phyloP scores from a whole-genome alignment of 1,284 basidiomycete species.

The Ceratobasidium sp. region DNA sequence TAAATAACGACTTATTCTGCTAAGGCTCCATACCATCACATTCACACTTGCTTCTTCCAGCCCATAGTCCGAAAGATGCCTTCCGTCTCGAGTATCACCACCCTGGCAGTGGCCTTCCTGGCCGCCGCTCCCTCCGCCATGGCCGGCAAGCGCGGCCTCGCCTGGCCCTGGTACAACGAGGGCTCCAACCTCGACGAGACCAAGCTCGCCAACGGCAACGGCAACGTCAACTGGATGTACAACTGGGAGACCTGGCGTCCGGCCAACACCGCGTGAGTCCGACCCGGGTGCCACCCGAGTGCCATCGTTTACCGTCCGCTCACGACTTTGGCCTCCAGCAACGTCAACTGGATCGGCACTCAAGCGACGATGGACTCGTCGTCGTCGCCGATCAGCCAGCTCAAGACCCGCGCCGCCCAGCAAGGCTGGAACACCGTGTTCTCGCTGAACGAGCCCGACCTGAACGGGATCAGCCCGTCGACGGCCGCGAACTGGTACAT shows the following conservation, averaged over 20 bases:
- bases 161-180: slow-evolving; percentile 38
- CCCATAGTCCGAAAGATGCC: background rate
- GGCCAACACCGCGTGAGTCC: slow-evolving; percentile 11
- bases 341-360: slow-evolving; percentile 21
- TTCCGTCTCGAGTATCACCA: slow-evolving; percentile 10
- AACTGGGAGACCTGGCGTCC: slow-evolving; percentile 36
- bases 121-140: background rate
- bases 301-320: too few species aligned
- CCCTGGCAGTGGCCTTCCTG: slow-evolving; percentile 4
- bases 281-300: too few species aligned
- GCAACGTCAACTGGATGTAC: slow-evolving; percentile 16
- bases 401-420: slow-evolving; percentile 11
- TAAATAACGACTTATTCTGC: too few species aligned
- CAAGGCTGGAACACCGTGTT: slow-evolving; percentile 27
- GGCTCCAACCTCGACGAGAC: slow-evolving; percentile 4
- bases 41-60: too few species aligned
- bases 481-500: slow-evolving; percentile 31
- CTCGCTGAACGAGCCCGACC: slow-evolving; percentile 34
- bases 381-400: slow-evolving; percentile 28
- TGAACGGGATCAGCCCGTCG: background rate
- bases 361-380: slow-evolving; percentile 3
- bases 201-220: slow-evolving; percentile 8
- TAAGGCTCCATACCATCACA: too few species aligned
- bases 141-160: slow-evolving; percentile 22
- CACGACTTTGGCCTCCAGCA: background rate